Evolutionary conservation across 2,329 filamentous ascomycete genomes (phyloP).

Genomic region (Arthrobotrys musiformis): DNA sequence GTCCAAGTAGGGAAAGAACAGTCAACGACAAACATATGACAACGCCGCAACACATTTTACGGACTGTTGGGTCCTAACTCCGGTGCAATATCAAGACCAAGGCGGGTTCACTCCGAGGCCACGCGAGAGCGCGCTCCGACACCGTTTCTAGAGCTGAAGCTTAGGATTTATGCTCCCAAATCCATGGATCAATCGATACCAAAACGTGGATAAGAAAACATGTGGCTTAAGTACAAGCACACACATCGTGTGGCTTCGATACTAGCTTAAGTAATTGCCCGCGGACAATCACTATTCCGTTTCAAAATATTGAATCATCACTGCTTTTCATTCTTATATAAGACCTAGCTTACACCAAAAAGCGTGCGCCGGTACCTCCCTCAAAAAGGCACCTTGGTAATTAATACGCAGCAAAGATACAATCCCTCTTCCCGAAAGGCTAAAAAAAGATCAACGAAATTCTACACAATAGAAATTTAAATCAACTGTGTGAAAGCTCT

Average conservation of each 20-base stretch:
- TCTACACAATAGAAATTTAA: slow-evolving; percentile 66
- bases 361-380: neutral
- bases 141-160: too few relatives aligned
- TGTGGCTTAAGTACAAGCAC: too few relatives aligned
- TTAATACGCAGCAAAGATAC: neutral
- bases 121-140: too few relatives aligned
- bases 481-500: slow-evolving; percentile 97
- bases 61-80: neutral
- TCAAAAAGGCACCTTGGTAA: neutral
- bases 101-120: neutral
- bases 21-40: slow-evolving; percentile 45
- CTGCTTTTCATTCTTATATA: slow-evolving; percentile 21
- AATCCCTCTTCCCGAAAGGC: neutral
- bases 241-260: too few relatives aligned
- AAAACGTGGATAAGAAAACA: neutral
- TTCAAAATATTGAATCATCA: neutral
- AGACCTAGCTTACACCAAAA: slow-evolving; percentile 11
- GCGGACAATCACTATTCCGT: neutral
- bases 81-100: neutral
- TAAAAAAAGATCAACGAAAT: neutral
- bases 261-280: neutral
- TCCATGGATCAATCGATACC: neutral
- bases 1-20: slow-evolving; percentile 39
- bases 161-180: neutral
- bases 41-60: slow-evolving; percentile 38